Percentiles rank a stretch among this genome's conserved stretches.
phyloP scores from a whole-genome alignment of 208 protist genomes.

The Leishmania aethiopica region DNA sequence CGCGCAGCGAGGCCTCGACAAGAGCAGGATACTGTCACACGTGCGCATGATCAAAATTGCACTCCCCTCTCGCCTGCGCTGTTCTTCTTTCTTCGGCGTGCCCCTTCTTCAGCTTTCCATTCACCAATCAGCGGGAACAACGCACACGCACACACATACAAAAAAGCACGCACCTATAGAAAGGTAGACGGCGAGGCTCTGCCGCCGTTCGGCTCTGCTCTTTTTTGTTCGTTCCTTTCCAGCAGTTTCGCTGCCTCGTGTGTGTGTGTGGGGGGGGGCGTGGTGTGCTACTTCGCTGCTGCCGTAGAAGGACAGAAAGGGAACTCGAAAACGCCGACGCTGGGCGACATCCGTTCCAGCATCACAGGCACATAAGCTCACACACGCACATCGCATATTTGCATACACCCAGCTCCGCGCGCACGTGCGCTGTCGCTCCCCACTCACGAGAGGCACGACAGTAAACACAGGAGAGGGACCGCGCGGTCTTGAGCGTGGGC shows the following conservation, averaged over 20 bases:
- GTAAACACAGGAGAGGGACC: not conserved
- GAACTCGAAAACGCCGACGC: not conserved
- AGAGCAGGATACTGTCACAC: not conserved
- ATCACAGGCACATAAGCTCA: not conserved
- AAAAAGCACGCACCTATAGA: not conserved
- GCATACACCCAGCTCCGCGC: not conserved
- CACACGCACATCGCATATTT: not conserved
- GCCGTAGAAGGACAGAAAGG: not conserved
- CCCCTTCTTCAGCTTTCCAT: not conserved
- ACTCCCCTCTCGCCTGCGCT: not conserved
- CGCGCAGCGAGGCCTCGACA: not conserved
- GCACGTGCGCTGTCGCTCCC: not conserved
- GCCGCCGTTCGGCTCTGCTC: not conserved
- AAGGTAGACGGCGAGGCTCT: not conserved
- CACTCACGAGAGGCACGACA: not conserved
- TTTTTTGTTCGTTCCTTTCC: not conserved
- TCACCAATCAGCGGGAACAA: not conserved
- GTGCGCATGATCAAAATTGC: not conserved
- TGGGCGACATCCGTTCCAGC: not conserved
- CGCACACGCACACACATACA: not conserved
- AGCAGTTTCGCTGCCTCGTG: not conserved
- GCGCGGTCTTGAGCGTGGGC: not conserved
- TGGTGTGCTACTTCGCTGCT: not conserved
- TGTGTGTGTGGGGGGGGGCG: not conserved
- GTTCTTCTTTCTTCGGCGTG: not conserved